Evolutionary conservation across 441 rosid genomes (phyloP), one percentile per base, ranked within the genome.

Genomic region (Omphalea diandra): DNA sequence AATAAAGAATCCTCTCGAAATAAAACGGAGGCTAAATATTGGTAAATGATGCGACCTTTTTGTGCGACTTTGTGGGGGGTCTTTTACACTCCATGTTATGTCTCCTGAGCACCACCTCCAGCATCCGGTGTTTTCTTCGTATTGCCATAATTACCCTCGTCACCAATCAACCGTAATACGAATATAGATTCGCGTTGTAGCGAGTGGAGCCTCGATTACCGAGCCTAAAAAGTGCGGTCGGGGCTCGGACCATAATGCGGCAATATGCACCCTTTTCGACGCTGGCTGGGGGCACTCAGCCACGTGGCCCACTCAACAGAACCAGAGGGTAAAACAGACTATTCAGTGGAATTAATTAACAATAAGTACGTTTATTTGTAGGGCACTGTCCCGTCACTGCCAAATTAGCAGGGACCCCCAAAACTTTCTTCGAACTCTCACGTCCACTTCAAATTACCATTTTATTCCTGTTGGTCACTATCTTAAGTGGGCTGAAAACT

Each of bases 321-420:
- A 2, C 24, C 43, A 22, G 36, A 67, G 77, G 83, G 33, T n/a
- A 62, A 20, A 36, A 77, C 18, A n/a, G 78, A 20, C 68, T 1
- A 53, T 70, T 49, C 17, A 0, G 2, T 4, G 7, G n/a, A 47
- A 3, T 15, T 47, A 46, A 46, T 46, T 46, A 14, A 46, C 15
- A 14, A 1, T 46, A n/a, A n/a, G n/a, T n/a, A n/a, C n/a, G n/a
- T n/a, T n/a, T n/a, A n/a, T n/a, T n/a, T 46, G 17, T 46, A 46
- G 1, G 15, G 8, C 26, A 20, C 56, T 52, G 3, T 22, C 29
- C 9, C 24, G 0, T 7, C 22, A 52, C 5, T 52, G 22, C 10
- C 10, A 52, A 52, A 52, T 52, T 6, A 10, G 56, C 31, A 9
- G 54, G 26, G 27, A 50, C n/a, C 53, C 24, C 24, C 54, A 8